phyloP scores from a whole-genome alignment of 495 filamentous ascomycete species.

The Rusavskia elegans region DNA sequence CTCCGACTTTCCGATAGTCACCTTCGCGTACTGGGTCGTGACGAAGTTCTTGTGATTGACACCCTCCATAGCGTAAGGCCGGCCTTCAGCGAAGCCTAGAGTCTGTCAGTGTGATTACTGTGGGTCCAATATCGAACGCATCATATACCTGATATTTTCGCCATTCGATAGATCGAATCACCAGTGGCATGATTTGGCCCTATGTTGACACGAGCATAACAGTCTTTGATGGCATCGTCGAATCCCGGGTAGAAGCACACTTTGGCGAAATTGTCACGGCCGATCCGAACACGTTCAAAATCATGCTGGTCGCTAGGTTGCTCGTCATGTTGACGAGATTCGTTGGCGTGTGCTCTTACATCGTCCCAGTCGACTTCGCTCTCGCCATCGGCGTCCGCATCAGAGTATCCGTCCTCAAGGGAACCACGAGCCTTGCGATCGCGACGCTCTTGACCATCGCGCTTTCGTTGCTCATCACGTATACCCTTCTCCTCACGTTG shows the following conservation, averaged over 20 bases:
- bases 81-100: constrained; percentile 58
- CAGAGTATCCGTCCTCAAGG: constrained; percentile 31
- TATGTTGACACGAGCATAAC: constrained; percentile 68
- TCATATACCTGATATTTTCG: constrained; percentile 61
- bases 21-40: constrained; percentile 58
- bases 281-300: constrained; percentile 65
- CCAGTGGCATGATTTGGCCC: constrained; percentile 53
- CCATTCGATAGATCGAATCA: constrained; percentile 66
- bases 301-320: constrained; percentile 58
- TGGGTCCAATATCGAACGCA: neutral
- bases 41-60: constrained; percentile 52
- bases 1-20: constrained; percentile 60
- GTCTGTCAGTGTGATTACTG: constrained; percentile 18
- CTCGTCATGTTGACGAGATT: constrained; percentile 35
- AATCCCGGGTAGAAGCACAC: constrained; percentile 88
- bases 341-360: constrained; percentile 13
- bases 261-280: constrained; percentile 63
- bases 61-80: constrained; percentile 62
- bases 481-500: constrained; percentile 67
- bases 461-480: constrained; percentile 52
- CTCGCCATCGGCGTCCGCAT: constrained; percentile 56
- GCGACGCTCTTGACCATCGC: constrained; percentile 46
- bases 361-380: constrained; percentile 68
- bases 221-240: constrained; percentile 57
- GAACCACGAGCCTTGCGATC: constrained; percentile 32